A percentile compares a stretch with the other conserved stretches of the same genome.
phyloP scores from a whole-genome alignment of 495 filamentous ascomycete genomes.

The Ascodesmis nigricans region DNA sequence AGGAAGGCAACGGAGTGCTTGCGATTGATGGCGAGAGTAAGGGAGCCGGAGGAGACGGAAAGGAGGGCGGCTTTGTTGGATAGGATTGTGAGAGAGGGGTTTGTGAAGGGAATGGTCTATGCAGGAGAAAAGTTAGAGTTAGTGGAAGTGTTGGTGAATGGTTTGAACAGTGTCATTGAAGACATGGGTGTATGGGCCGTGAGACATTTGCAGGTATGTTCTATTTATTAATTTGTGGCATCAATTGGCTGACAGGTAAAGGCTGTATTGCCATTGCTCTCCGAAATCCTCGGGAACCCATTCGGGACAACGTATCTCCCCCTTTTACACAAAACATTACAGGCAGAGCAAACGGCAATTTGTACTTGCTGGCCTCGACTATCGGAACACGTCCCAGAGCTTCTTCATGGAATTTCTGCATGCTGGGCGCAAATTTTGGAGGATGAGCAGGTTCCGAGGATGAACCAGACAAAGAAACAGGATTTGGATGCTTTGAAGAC shows the following conservation, averaged over 20 bases:
- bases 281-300: constrained; percentile 41
- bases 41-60: constrained; percentile 13
- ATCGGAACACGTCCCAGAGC: constrained; percentile 39
- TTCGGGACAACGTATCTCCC: constrained; percentile 38
- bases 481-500: constrained; percentile 5
- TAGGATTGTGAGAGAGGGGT: constrained; percentile 32
- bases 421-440: constrained; percentile 44
- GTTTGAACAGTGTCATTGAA: constrained; percentile 31
- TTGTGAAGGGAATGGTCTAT: constrained; percentile 33
- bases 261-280: constrained; percentile 46
- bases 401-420: constrained; percentile 38
- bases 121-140: constrained; percentile 30
- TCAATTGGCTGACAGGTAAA: constrained; percentile 21
- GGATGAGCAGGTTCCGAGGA: constrained; percentile 20
- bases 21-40: constrained; percentile 32
- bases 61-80: constrained; percentile 24
- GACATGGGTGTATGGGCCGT: constrained; percentile 46
- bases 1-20: constrained; percentile 44
- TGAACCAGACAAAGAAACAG: neutral
- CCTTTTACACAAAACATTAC: constrained; percentile 32
- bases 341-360: constrained; percentile 37
- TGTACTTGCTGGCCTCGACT: constrained; percentile 53
- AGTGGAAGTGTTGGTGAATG: constrained; percentile 34
- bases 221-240: constrained; percentile 27
- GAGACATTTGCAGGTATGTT: constrained; percentile 62